phyloP scores from a whole-genome alignment of 495 filamentous ascomycete species.

The Tetracladium setigerum region DNA sequence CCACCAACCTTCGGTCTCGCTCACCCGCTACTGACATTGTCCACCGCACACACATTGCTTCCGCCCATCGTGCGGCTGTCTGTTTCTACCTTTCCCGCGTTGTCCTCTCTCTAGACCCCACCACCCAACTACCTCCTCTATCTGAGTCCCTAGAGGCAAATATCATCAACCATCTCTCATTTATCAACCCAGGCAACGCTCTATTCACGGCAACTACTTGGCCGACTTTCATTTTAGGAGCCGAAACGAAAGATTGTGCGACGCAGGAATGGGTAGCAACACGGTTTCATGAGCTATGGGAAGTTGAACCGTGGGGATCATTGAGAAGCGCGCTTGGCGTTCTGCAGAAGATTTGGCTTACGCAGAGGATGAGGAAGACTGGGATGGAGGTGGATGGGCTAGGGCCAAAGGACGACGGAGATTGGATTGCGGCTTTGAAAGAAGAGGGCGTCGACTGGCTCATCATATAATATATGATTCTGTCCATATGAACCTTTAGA shows the following conservation, averaged over 20 bases:
- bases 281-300: neutral
- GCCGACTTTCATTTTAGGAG: conserved; percentile 1
- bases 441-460: neutral
- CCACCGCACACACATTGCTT: neutral
- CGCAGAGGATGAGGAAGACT: too few relatives aligned
- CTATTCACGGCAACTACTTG: conserved; percentile 1
- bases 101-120: neutral
- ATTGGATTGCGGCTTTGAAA: neutral
- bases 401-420: too few relatives aligned
- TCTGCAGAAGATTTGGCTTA: neutral
- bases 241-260: neutral
- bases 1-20: neutral
- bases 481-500: neutral
- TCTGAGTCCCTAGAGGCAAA: neutral
- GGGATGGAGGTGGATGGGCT: too few relatives aligned
- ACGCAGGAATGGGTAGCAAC: neutral
- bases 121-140: neutral
- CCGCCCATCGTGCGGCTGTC: neutral
- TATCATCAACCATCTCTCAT: neutral
- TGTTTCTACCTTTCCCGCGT: neutral
- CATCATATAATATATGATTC: neutral
- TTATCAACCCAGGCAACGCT: neutral
- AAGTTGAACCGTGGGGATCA: neutral
- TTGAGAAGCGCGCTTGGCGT: neutral
- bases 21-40: neutral